phyloP scores from a whole-genome alignment of 768 basidiomycete genomes.

The Tulasnella sp. region DNA sequence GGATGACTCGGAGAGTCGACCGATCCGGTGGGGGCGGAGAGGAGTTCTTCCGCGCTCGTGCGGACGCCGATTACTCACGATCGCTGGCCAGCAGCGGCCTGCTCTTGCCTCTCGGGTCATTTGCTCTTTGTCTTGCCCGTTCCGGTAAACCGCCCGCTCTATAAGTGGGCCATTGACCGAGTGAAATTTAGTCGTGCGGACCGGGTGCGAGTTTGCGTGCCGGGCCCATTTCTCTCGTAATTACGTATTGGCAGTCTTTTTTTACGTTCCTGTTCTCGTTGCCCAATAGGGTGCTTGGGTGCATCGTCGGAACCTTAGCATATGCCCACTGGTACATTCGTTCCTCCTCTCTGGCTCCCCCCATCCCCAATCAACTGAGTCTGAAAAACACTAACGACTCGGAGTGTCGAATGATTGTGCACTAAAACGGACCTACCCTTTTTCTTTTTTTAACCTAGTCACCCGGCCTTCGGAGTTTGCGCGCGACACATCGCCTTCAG shows the following conservation, averaged over 20 bases:
- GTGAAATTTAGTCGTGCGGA: not conserved
- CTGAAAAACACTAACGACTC: not conserved
- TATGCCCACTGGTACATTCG: not conserved
- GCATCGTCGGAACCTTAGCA: constrained; percentile 1
- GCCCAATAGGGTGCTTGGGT: not conserved
- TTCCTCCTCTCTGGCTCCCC: not conserved
- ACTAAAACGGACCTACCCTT: not conserved
- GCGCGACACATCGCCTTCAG: not conserved
- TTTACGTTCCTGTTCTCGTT: not conserved
- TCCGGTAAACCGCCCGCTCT: not conserved
- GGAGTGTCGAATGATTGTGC: not conserved
- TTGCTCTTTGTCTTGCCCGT: not conserved
- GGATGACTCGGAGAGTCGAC: not conserved
- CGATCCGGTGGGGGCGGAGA: not conserved
- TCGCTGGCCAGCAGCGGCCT: not conserved
- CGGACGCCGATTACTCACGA: constrained; percentile 1
- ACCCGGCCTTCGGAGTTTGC: not conserved
- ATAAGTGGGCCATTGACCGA: not conserved
- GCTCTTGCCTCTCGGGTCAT: not conserved
- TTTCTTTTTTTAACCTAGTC: not conserved
- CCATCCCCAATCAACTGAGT: not conserved
- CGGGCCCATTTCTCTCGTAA: not conserved
- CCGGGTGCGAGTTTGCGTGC: not conserved
- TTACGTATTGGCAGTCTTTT: not conserved
- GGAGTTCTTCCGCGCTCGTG: not conserved